phyloP scores from a whole-genome alignment of 2,329 filamentous ascomycete genomes.

The Alternaria gaisen region DNA sequence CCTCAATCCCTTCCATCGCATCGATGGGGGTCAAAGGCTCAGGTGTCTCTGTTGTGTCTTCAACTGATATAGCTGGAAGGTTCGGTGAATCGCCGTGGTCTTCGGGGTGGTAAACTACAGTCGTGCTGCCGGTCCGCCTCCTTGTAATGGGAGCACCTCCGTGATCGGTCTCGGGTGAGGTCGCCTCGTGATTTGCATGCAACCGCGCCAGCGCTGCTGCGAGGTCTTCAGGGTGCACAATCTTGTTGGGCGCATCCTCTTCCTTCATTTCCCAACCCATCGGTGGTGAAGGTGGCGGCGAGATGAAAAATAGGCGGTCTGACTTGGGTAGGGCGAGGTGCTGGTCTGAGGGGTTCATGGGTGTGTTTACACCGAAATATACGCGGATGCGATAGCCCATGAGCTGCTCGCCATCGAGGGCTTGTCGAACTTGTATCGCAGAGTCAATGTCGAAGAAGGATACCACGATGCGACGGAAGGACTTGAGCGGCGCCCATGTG shows the following conservation, averaged over 20 bases:
- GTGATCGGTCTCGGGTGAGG: constrained; percentile 36
- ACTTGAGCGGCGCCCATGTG: constrained; percentile 82
- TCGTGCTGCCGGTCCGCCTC: constrained; percentile 62
- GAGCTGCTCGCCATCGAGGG: constrained; percentile 77
- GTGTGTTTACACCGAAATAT: constrained; percentile 52
- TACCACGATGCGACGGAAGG: constrained; percentile 81
- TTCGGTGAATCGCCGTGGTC: constrained; percentile 68
- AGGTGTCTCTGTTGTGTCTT: constrained; percentile 64
- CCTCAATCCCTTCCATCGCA: constrained; percentile 48
- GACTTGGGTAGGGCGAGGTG: constrained; percentile 60
- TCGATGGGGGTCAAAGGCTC: constrained; percentile 61
- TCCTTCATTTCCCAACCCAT: constrained; percentile 71
- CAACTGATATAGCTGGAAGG: constrained; percentile 70
- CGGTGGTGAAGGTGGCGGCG: constrained; percentile 69
- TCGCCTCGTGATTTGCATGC: constrained; percentile 50
- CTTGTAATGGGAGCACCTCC: constrained; percentile 30
- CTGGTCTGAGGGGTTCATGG: constrained; percentile 51
- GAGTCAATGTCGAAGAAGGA: constrained; percentile 77
- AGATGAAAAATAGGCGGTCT: constrained; percentile 72
- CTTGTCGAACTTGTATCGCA: constrained; percentile 73
- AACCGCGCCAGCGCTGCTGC: constrained; percentile 65
- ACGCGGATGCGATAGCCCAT: constrained; percentile 66
- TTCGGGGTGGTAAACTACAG: constrained; percentile 69
- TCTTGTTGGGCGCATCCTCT: constrained; percentile 72
- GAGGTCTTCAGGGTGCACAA: constrained; percentile 70